Conservation (phyloP, 2,329 filamentous ascomycete genomes). For the Hyphodiscus sp. region DNA sequence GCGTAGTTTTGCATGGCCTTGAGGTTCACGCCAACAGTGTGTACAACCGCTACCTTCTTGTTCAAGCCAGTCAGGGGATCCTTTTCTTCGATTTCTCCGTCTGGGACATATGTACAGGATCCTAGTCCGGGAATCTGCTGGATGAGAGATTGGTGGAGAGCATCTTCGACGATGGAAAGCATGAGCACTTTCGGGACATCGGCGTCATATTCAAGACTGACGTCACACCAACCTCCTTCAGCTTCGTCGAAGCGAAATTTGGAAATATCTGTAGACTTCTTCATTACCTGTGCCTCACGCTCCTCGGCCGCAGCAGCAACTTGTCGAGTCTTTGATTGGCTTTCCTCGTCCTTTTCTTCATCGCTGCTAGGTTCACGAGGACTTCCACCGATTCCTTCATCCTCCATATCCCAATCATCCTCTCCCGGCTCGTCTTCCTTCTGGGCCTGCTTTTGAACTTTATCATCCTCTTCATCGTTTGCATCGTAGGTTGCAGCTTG, state of each 20-base stretch:
- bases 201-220: constrained; percentile 77
- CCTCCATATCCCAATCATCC: constrained; percentile 47
- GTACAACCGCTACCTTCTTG: constrained; percentile 51
- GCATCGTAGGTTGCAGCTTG: constrained; percentile 86
- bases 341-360: constrained; percentile 32
- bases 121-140: constrained; percentile 78
- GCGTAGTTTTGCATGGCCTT: constrained; percentile 84
- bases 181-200: constrained; percentile 85
- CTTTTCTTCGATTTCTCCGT: constrained; percentile 42
- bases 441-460: constrained; percentile 58
- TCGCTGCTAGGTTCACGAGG: constrained; percentile 32
- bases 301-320: constrained; percentile 22
- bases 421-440: constrained; percentile 51
- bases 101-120: constrained; percentile 59
- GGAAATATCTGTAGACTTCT: constrained; percentile 59
- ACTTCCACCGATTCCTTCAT: constrained; percentile 46
- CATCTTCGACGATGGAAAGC: constrained; percentile 80
- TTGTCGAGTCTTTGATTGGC: constrained; percentile 14
- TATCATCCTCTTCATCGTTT: constrained; percentile 86
- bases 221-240: constrained; percentile 66
- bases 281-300: constrained; percentile 59
- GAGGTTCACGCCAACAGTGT: constrained; percentile 82
- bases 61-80: constrained; percentile 43
- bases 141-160: constrained; percentile 71
- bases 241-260: constrained; percentile 75